Base-by-base conservation (phyloP, 2,329 filamentous ascomycete genomes). In the Calonectria crousiana region DNA sequence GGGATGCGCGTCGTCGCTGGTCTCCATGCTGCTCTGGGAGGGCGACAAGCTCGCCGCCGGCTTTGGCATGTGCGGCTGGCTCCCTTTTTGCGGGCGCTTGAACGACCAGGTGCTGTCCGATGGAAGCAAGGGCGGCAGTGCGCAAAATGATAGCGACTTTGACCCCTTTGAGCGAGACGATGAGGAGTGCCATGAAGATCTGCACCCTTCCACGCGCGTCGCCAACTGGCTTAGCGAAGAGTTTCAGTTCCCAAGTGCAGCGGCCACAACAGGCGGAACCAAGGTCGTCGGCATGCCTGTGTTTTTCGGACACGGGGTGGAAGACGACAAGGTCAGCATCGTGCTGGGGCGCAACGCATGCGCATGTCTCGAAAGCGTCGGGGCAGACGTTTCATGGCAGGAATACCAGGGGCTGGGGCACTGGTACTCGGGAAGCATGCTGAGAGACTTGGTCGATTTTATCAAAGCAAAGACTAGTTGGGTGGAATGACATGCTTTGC, bases 11-110 rank as follows among this genome's bases (percentile, higher is more conserved):
- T 26, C 56, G 5, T 62, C 38, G 18, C 38, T 64, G 36, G 28
- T 64, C 38, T 38, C 60, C 26, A 44, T 47, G 60, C 60, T 64
- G 14, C 60, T 64, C 36, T 64, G 60, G 60, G 60, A 47, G 38
- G 60, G 60, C 36, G 60, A 64, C 3, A 47, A 47, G 38, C 38
- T 64, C 2, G 60, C 60, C 3, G 36, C 38, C 9, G 60, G 60
- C 8, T 44, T 64, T 47, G 60, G 60, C 8, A 41, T 64, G 60
- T 64, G 60, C 38, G 60, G 60, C 23, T 64, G 60, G 60, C 38
- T 64, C 8, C 60, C 60, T 6, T 64, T 64, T 47, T 38, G 36
- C 2, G 36, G 6, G 2, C 38, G 36, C 23, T 20, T 64, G 18
- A 20, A 32, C 18, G 38, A 64, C 9, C 38, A 64, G 26, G 28